Base-by-base conservation (phyloP, 1,284 basidiomycete species). In the Fomitopsis betulina region DNA sequence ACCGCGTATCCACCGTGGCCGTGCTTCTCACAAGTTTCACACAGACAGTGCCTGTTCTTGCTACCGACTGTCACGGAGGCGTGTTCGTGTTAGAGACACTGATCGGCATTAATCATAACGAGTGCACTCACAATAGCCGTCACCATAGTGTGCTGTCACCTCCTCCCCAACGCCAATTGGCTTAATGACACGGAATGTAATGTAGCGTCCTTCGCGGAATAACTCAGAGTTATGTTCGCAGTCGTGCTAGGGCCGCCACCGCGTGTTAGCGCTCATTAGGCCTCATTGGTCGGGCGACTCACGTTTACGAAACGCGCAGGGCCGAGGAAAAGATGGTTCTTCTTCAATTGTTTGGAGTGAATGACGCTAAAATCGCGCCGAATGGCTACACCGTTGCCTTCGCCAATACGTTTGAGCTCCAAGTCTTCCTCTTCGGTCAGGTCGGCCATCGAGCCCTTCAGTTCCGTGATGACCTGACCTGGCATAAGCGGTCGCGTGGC, bases 301-400 rank as follows among this genome's bases (percentile, higher is more conserved):
- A 94, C 93, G 70, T 96, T 96, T 61, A 96, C 93, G 76, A 96
- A 96, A 64, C 94, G 86, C 70, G 94, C 94, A 52, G 94, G 94
- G 2, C 94, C 94, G 64, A 96, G 78, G 75, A 96, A 90, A 63
- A 96, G 79, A 76, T 95, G 91, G 67, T 94, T 94, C 77, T 92
- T 93, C 75, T 93, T 92, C 79, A 93, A 88, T 68, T 91, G 86
- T 64, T 90, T 89, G 43, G 91, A 94, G 70, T 93, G 90, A 59
- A 96, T 93, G 65, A 96, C 92, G 68, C 91, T 94, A 68, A 96
- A 96, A 70, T 96, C 94, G 65, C 89, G 80, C 57, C 91, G 81
- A 59, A 90, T 89, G 62, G 91, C 90, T 42, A 65, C 62, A 53
- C 80, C 82, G 63, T 86, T 79, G 57, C 77, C 67, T 43, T 80